Conservation (phyloP, 192 early-diverging fungal genomes). For the Phlyctochytrium planicorne region DNA sequence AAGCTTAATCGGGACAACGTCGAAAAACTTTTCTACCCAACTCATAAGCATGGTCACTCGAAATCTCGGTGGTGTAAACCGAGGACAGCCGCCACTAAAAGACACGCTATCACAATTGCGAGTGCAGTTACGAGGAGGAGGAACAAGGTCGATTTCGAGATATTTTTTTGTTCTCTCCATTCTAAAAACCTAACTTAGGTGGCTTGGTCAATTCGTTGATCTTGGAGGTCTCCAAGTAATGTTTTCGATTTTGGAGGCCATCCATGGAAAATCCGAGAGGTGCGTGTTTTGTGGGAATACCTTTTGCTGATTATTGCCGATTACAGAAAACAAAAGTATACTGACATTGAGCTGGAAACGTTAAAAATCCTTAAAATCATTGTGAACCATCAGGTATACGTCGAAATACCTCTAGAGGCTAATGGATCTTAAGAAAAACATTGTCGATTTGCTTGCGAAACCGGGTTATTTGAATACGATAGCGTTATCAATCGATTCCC, state of each 20-base stretch:
- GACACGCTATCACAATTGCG: slow-evolving; percentile 35
- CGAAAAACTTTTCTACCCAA: slow-evolving; percentile 30
- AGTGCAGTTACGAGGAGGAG: slow-evolving; percentile 33
- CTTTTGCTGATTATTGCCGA: neutral
- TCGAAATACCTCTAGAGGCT: slow-evolving; percentile 4
- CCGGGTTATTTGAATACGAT: slow-evolving; percentile 38
- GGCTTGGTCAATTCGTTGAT: slow-evolving; percentile 42
- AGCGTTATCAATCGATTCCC: slow-evolving; percentile 45
- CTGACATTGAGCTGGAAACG: slow-evolving; percentile 42
- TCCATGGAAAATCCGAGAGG: slow-evolving; percentile 42
- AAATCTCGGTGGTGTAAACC: slow-evolving; percentile 1
- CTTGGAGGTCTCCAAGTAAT: slow-evolving; percentile 36
- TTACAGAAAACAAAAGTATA: slow-evolving; percentile 42
- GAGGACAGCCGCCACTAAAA: slow-evolving; percentile 20
- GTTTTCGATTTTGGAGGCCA: slow-evolving; percentile 33
- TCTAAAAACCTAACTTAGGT: slow-evolving; percentile 28
- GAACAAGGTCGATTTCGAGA: slow-evolving; percentile 16
- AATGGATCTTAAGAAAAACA: slow-evolving; percentile 25
- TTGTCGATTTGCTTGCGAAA: slow-evolving; percentile 34
- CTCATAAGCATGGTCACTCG: slow-evolving; percentile 34
- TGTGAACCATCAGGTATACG: slow-evolving; percentile 38
- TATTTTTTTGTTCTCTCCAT: neutral
- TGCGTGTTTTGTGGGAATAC: slow-evolving; percentile 3
- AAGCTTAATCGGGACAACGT: slow-evolving; percentile 7
- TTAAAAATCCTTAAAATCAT: slow-evolving; percentile 44